These are phyloP conservation scores for Jatropha podagrica DNA, from an alignment of 441 rosid genomes.

Conservation along the genomic window DNA sequence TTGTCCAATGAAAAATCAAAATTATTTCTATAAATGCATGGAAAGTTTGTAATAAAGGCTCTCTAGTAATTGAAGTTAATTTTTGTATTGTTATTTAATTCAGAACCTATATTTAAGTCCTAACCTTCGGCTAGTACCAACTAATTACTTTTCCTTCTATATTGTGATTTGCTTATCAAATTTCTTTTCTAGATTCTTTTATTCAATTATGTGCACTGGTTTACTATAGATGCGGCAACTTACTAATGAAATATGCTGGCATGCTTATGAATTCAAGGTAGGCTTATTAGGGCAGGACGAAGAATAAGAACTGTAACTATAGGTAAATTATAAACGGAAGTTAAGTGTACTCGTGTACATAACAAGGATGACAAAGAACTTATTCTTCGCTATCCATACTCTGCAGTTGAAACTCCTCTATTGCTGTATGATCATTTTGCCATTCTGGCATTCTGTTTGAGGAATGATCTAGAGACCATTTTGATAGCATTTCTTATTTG, in stretches of 20 bases:
- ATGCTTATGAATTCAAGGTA: conserved; percentile 4
- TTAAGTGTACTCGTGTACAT: neutral
- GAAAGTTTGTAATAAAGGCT: neutral
- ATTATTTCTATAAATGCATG: neutral
- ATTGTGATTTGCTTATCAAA: neutral
- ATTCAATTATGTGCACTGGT: neutral
- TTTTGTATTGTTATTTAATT: neutral
- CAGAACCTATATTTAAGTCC: neutral
- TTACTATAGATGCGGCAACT: neutral
- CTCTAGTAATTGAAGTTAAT: neutral
- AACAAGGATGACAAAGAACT: neutral
- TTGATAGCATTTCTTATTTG: neutral
- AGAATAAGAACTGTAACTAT: neutral
- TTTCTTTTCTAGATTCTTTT: neutral
- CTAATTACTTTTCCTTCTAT: neutral
- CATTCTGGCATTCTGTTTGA: neutral
- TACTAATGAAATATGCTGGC: neutral
- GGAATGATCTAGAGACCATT: neutral
- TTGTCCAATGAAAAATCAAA: no score
- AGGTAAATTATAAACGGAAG: neutral
- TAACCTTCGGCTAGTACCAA: neutral
- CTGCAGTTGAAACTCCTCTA: neutral
- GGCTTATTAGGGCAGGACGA: neutral
- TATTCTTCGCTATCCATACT: neutral
- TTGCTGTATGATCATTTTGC: neutral